Evolutionary conservation across 768 basidiomycete species (phyloP), one percentile per base, ranked within the genome.

Genomic region (Hortiboletus flavorubellus): DNA sequence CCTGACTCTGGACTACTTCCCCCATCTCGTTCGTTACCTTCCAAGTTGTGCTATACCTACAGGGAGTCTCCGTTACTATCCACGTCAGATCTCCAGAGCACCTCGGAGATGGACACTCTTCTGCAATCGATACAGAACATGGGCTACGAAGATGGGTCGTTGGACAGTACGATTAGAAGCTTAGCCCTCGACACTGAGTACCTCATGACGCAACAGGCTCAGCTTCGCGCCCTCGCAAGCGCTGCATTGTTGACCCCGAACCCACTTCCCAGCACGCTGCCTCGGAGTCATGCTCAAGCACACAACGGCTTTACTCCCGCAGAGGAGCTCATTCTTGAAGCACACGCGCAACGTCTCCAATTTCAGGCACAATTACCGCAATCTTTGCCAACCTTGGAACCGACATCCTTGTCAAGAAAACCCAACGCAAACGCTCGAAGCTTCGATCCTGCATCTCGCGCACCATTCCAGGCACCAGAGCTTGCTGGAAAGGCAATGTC

Each of bases 271-370:
- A 43, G 43, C 6, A 31, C 54, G 7, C 23, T 56, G 7, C 55
- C 60, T 51, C 68, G 69, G 14, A 59, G 61, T 8, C 70, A 73
- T 42, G 46, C 67, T 15, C 76, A 76, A 39, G 73, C 77, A 7
- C 69, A 72, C 31, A 75, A 80, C 1, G 87, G 87, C 2, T 89
- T 83, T 59, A 89, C 87, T 0, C 75, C 85, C 2, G 75, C 86
- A 0, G 87, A 89, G 65, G 82, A 86, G 67, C 79, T 81, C 57
- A 82, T 89, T 47, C 78, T 89, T 64, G 84, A 78, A 52, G 83
- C 69, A 57, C 84, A 69, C 73, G 78, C 69, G 34, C 60, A 58
- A 56, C 61, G 42, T 23, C 64, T 68, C 34, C 68, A 63, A 30
- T 30, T 60, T 10, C 60, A 61, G 26, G 42, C 54, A 8, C 55